Evolutionary conservation across 495 filamentous ascomycete species (phyloP), one percentile per base, ranked within the genome.

Genomic region (Xeromyces bisporus): DNA sequence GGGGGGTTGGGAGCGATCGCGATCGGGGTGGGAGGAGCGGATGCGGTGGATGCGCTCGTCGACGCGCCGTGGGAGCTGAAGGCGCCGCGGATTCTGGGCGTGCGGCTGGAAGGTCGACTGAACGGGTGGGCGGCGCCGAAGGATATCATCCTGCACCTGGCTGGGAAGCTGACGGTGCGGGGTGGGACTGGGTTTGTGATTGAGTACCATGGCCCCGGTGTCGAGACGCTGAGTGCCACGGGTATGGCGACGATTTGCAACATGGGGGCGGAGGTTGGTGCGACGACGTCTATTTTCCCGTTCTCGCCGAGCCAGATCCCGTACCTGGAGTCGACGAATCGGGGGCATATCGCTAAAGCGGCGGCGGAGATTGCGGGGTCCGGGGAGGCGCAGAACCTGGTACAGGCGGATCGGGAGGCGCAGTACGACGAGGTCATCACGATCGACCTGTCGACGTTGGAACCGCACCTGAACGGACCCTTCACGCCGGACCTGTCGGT

Each of bases 41-140:
- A 97, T 65, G 89, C 89, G 0, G 89, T 96, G 11, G 89, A 97
- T 60, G 89, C 85, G 10, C 71, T 97, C 29, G 89, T 93, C 2
- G 87, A 92, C 51, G 83, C 83, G 7, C 89, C 89, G 0, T 97
- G 89, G 89, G 89, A 97, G 52, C 53, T 97, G 39, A 93, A 93
- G 62, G 89, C 89, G 12, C 89, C 89, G 8, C 78, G 76, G 48
- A 63, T 96, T 26, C 55, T 93, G 15, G 89, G 89, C 45, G 86
- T 97, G 10, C 70, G 73, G 41, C 65, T 97, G 9, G 76, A 79
- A 42, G 87, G 87, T 32, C 56, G 78, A 53, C 67, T 97, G 34
- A 80, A 61, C 43, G 84, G 80, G 47, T 97, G 89, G 89, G 75
- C 85, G 5, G 71, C 80, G 10, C 86, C 89, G 12, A 97, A 97